Evolutionary conservation across 23 red algal genomes (phyloP), one percentile per base, ranked within the genome.

Genomic region (Gracilaria domingensis): DNA sequence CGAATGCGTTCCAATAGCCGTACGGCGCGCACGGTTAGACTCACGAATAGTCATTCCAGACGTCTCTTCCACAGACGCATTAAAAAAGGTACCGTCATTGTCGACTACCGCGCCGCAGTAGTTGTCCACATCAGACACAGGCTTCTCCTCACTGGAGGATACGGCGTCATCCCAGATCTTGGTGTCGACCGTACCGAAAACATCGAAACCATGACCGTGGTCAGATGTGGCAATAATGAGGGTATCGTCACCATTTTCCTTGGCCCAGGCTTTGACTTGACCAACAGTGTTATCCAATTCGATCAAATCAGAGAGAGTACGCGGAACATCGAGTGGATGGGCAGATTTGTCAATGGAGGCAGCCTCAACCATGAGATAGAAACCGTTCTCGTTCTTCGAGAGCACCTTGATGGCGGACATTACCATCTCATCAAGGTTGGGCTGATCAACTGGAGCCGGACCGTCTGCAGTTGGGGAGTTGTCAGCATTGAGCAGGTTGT

Each of bases 371-470:
- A 90, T 48, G 45, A 90, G 76, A 76, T 55, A 90, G 44, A 90
- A 90, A 16, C 86, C 86, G 16, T 90, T 82, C 48, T 90, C 86
- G 47, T 90, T 90, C 6, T 38, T 49, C 4, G 75, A 81, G 13
- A 90, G 74, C n/a, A 90, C 54, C n/a, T 90, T 74, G 33, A 90
- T 78, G 4, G 86, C 86, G 35, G 86, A 66, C 75, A 81, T 69
- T 17, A 74, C 67, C 86, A 90, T 90, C 24, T 90, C 86, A 42
- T 90, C 86, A 12, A 90, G 74, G 77, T 90, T 90, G 35, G 86
- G 86, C 73, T 90, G 86, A 36, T 62, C 59, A 1, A 30, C n/a
- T 8, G 84, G 84, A 24, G 84, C 62, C 1, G 62, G 49, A 45
- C 84, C 84, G 26, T 75, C 25, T 48, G 38, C 84, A 16, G 71